These are phyloP conservation scores for Aspergillus incahuasiensis DNA, from an alignment of 495 filamentous ascomycete species.

Conservation along the genomic window DNA sequence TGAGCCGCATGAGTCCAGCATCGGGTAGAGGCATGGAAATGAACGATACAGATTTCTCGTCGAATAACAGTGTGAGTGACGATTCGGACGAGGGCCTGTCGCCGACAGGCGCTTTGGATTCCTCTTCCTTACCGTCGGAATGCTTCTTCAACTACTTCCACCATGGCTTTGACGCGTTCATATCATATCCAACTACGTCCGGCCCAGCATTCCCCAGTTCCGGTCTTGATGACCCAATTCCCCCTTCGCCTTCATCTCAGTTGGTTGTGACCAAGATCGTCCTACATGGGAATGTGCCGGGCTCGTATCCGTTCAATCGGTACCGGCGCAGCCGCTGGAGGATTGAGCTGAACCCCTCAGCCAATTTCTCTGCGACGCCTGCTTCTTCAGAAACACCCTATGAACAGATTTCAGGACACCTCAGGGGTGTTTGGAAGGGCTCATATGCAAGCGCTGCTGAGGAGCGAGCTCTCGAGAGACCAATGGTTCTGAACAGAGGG, in stretches of 20 bases:
- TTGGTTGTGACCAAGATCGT: constrained; percentile 85
- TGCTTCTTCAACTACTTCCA: constrained; percentile 97
- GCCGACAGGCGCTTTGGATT: constrained; percentile 28
- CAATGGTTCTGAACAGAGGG: constrained; percentile 84
- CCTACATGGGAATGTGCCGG: constrained; percentile 89
- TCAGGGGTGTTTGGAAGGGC: constrained; percentile 67
- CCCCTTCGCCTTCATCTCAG: constrained; percentile 48
- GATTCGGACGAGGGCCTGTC: constrained; percentile 65
- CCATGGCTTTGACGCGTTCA: constrained; percentile 88
- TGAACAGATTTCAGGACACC: constrained; percentile 57
- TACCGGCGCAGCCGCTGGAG: constrained; percentile 88
- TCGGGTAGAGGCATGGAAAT: constrained; percentile 42
- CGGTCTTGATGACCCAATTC: constrained; percentile 27
- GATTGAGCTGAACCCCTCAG: constrained; percentile 49
- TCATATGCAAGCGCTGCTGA: constrained; percentile 58
- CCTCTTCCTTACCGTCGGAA: constrained; percentile 51
- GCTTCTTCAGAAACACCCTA: constrained; percentile 77
- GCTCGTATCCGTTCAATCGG: constrained; percentile 93
- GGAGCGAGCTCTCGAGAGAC: constrained; percentile 59
- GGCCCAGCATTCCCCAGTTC: constrained; percentile 61
- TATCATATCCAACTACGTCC: constrained; percentile 67
- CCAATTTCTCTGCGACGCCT: constrained; percentile 26
- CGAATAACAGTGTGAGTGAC: constrained; percentile 68
- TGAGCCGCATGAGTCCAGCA: constrained; percentile 35
- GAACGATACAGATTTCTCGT: constrained; percentile 77